phyloP scores from a whole-genome alignment of 2,329 filamentous ascomycete species.

The Biscogniauxia marginata region DNA sequence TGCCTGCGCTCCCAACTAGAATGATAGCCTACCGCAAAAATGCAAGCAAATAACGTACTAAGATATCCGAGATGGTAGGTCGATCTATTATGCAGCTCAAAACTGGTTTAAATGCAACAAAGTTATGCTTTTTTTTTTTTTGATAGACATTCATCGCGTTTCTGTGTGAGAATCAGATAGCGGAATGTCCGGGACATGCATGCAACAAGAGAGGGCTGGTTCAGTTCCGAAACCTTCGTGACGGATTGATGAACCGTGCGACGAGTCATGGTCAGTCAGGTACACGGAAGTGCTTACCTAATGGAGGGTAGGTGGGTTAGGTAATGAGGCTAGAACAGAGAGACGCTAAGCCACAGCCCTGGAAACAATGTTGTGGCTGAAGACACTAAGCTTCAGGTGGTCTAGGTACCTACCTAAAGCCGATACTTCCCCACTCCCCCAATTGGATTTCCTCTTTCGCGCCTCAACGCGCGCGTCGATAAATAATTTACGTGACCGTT shows the following conservation, averaged over 20 bases:
- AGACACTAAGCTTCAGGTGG: no score
- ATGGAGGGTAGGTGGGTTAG: background rate
- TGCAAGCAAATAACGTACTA: no score
- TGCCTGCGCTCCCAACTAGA: background rate
- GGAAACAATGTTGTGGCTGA: no score
- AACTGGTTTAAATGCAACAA: background rate
- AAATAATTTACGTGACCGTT: constrained; percentile 26
- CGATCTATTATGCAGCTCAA: background rate
- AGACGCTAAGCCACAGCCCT: no score
- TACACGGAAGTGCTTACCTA: no score
- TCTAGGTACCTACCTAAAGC: constrained; percentile 2
- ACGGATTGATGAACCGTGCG: background rate
- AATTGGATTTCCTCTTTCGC: constrained; percentile 12
- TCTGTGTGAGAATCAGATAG: background rate
- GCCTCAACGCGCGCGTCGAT: constrained; percentile 28
- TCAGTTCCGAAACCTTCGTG: background rate
- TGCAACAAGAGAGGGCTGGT: background rate
- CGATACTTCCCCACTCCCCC: constrained; percentile 11
- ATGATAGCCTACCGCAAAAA: background rate
- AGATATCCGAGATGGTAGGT: no score
- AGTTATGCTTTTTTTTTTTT: background rate
- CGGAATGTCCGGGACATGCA: background rate
- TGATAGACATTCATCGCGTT: background rate
- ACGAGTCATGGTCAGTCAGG: background rate
- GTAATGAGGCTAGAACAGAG: background rate